Evolutionary conservation across 2,329 filamentous ascomycete species (phyloP).

Genomic region (Intubia oerlemansii): DNA sequence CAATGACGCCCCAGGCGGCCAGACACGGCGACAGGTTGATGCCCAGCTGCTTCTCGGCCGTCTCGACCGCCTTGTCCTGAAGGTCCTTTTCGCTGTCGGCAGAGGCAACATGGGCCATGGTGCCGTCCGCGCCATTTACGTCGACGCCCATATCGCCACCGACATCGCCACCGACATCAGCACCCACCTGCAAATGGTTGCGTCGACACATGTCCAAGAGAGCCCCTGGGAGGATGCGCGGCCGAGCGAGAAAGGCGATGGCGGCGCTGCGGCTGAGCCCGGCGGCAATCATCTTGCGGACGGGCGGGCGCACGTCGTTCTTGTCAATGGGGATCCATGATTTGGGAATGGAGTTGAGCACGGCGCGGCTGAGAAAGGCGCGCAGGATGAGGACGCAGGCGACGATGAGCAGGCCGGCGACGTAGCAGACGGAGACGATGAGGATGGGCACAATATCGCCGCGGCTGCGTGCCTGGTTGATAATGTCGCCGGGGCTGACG

Average conservation of each 20-base stretch:
- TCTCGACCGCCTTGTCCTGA: constrained; percentile 6
- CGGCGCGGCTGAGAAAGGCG: constrained; percentile 69
- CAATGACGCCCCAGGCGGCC: constrained; percentile 60
- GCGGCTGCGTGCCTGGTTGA: constrained; percentile 52
- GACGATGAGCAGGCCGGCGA: constrained; percentile 48
- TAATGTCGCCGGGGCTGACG: constrained; percentile 59
- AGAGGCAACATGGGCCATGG: neutral
- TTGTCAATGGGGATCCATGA: constrained; percentile 70
- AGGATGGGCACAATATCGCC: constrained; percentile 60
- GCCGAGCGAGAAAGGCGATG: constrained; percentile 58
- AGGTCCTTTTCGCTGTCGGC: constrained; percentile 1
- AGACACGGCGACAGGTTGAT: constrained; percentile 27
- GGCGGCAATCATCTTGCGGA: constrained; percentile 54
- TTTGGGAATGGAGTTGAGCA: constrained; percentile 68
- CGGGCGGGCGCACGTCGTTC: constrained; percentile 54
- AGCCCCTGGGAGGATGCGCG: constrained; percentile 27
- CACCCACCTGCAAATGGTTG: too few relatives aligned
- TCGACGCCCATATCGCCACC: neutral
- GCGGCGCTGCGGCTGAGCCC: constrained; percentile 57
- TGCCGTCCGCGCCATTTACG: too few relatives aligned
- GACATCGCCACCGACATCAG: too few relatives aligned
- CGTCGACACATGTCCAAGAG: constrained; percentile 6
- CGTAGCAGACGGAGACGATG: constrained; percentile 55
- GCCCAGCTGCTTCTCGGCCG: constrained; percentile 12
- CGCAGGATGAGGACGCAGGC: constrained; percentile 60